These are phyloP conservation scores for Zymoseptoria ardabiliae DNA, from an alignment of 2,329 filamentous ascomycete species.

Conservation along the genomic window DNA sequence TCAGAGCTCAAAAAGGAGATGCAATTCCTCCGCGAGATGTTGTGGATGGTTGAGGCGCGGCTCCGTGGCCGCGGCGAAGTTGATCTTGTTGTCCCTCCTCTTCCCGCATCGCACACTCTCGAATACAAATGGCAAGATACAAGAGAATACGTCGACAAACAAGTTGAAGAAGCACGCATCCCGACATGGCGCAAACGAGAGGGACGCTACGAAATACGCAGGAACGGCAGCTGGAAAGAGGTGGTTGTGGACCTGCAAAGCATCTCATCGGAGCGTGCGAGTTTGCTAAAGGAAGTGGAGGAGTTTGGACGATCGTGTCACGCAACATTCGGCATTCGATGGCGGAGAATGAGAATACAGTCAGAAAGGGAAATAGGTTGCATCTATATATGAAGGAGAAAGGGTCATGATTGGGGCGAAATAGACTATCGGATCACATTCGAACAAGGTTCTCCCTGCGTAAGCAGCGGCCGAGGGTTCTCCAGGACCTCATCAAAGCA, in stretches of 20 bases:
- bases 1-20: conserved; percentile 4
- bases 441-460: too few relatives aligned
- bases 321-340: neutral
- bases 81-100: neutral
- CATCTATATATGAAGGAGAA: neutral
- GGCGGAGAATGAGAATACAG: neutral
- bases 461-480: too few relatives aligned
- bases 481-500: too few relatives aligned
- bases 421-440: too few relatives aligned
- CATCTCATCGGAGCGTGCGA: neutral
- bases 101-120: neutral
- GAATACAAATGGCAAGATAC: neutral
- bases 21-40: conserved; percentile 1
- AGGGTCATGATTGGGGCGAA: neutral
- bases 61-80: neutral
- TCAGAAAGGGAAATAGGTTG: neutral
- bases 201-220: neutral
- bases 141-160: neutral
- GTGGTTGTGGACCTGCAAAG: neutral
- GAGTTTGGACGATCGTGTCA: neutral
- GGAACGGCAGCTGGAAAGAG: neutral
- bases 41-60: neutral
- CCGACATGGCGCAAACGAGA: neutral
- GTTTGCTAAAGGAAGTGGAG: neutral
- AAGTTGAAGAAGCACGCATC: neutral